These are phyloP conservation scores for Chalciporus sphaerocephalus DNA, from an alignment of 768 basidiomycete species.

Conservation along the genomic window DNA sequence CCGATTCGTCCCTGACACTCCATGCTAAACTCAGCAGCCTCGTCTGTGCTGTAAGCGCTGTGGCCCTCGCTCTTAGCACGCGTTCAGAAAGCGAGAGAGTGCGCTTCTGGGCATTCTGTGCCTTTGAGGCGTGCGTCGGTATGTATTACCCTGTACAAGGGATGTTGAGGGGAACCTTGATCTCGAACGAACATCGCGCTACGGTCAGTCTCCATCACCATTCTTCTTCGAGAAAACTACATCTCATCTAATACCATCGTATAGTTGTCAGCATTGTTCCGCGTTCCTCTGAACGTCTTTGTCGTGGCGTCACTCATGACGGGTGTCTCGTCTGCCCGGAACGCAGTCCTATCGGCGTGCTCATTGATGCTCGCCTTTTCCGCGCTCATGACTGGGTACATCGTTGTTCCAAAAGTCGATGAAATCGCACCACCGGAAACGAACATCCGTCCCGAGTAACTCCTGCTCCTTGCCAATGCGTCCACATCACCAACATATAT, in stretches of 20 bases:
- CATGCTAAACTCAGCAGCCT: constrained; percentile 66
- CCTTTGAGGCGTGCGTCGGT: constrained; percentile 73
- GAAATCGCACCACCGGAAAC: constrained; percentile 15
- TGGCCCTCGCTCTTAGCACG: constrained; percentile 52
- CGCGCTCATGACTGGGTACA: constrained; percentile 50
- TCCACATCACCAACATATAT: too few relatives aligned
- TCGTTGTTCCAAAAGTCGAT: constrained; percentile 40
- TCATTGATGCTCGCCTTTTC: constrained; percentile 55
- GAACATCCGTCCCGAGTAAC: constrained; percentile 11
- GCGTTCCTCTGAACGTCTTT: constrained; percentile 71
- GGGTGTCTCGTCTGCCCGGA: constrained; percentile 62
- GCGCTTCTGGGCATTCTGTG: constrained; percentile 71
- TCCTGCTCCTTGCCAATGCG: too few relatives aligned
- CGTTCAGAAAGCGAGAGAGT: constrained; percentile 40
- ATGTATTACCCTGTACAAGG: constrained; percentile 80
- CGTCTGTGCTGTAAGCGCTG: constrained; percentile 55
- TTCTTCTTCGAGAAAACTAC: background rate
- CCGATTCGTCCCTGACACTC: constrained; percentile 44
- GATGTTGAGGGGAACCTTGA: constrained; percentile 61
- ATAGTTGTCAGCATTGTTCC: constrained; percentile 65
- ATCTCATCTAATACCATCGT: background rate
- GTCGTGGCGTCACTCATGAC: constrained; percentile 66
- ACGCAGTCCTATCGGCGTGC: constrained; percentile 55
- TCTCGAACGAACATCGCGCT: constrained; percentile 68
- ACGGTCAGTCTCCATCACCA: constrained; percentile 60